phyloP scores from a whole-genome alignment of 345 rosid genomes.

The Psidium friedrichsthalianum region DNA sequence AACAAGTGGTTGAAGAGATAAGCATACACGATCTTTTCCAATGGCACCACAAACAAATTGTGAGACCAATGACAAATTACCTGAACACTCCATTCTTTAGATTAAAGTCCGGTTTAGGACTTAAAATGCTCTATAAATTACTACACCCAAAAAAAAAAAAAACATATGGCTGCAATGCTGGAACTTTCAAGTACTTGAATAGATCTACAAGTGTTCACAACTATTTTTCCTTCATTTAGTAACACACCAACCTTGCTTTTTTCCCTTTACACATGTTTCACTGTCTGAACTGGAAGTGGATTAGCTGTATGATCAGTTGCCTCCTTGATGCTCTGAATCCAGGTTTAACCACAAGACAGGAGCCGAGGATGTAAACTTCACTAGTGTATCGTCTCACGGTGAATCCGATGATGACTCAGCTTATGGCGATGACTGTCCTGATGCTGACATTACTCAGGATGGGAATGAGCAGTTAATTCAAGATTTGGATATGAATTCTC shows the following conservation, averaged over 20 bases:
- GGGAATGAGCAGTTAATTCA: neutral
- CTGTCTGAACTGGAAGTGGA: neutral
- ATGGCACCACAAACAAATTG: neutral
- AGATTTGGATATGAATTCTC: constrained; percentile 5
- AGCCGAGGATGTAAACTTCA: constrained; percentile 80
- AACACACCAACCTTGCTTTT: neutral
- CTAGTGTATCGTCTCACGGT: constrained; percentile 29
- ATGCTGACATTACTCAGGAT: constrained; percentile 1
- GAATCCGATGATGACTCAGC: constrained; percentile 31
- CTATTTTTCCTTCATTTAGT: neutral
- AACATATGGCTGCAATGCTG: neutral
- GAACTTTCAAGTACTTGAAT: neutral
- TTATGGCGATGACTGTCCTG: constrained; percentile 24
- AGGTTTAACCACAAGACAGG: constrained; percentile 95
- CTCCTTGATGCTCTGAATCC: neutral
- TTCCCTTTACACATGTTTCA: neutral
- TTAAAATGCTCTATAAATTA: neutral
- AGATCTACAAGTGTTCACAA: neutral
- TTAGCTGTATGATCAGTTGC: neutral
- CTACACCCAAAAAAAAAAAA: neutral
- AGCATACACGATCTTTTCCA: neutral
- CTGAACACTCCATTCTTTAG: neutral
- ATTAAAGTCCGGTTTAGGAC: neutral
- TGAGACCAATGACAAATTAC: neutral
- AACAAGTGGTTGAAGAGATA: neutral